Percentiles rank a stretch among this genome's conserved stretches.
Conservation (phyloP, 768 basidiomycete genomes). For the Mycena belliarum region DNA sequence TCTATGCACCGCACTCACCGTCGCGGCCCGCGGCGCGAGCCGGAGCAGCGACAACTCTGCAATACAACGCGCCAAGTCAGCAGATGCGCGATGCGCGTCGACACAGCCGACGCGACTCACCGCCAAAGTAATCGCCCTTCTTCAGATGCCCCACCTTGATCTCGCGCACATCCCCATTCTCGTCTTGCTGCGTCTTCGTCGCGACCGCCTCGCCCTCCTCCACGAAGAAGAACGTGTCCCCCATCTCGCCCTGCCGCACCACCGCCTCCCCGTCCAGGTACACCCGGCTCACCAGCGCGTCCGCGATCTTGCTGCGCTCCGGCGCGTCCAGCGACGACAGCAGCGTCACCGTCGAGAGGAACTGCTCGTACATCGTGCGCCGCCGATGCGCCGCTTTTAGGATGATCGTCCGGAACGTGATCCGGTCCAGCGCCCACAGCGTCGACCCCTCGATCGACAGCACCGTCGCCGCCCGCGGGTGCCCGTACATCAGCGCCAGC, state of each 20-base stretch:
- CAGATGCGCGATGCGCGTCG: too few relatives aligned
- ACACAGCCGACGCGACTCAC: too few relatives aligned
- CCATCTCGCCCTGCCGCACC: slow-evolving; percentile 91
- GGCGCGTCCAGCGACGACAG: slow-evolving; percentile 83
- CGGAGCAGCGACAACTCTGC: slow-evolving; percentile 90
- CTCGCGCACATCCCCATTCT: slow-evolving; percentile 60
- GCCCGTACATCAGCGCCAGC: slow-evolving; percentile 97
- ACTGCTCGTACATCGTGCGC: slow-evolving; percentile 94
- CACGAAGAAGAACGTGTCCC: slow-evolving; percentile 96
- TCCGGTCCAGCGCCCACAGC: slow-evolving; percentile 94
- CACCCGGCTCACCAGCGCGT: slow-evolving; percentile 83
- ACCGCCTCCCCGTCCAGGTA: slow-evolving; percentile 86
- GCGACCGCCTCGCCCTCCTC: slow-evolving; percentile 92
- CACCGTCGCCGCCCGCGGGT: slow-evolving; percentile 93
- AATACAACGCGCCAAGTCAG: too few relatives aligned
- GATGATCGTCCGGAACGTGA: slow-evolving; percentile 97
- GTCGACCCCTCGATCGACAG: slow-evolving; percentile 80
- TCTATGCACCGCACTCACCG: slow-evolving; percentile 78
- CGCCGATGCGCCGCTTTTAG: slow-evolving; percentile 89
- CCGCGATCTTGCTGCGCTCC: slow-evolving; percentile 96
- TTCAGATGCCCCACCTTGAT: slow-evolving; percentile 72
- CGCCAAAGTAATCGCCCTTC: slow-evolving; percentile 98
- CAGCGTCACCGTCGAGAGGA: slow-evolving; percentile 88
- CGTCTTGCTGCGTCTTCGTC: slow-evolving; percentile 67
- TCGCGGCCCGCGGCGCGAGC: slow-evolving; percentile 91